phyloP scores from a whole-genome alignment of 2,329 filamentous ascomycete genomes.

The Bimuria novae-zelandiae region DNA sequence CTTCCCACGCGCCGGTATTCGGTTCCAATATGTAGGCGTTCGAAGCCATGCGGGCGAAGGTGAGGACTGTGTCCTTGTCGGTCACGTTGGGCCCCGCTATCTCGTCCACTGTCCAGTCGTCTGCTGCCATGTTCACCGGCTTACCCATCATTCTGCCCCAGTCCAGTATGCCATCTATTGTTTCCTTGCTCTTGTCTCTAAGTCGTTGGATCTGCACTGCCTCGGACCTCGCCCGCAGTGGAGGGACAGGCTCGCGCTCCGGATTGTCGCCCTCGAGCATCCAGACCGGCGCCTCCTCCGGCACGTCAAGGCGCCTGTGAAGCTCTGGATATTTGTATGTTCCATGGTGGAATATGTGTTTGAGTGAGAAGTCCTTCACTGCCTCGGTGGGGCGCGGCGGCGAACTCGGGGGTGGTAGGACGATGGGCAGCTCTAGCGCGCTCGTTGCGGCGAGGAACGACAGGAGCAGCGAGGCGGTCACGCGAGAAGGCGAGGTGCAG shows the following conservation, averaged over 20 bases:
- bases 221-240: constrained; percentile 62
- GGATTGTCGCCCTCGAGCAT: constrained; percentile 62
- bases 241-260: constrained; percentile 49
- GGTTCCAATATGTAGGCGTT: constrained; percentile 84
- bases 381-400: constrained; percentile 23
- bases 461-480: constrained; percentile 66
- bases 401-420: constrained; percentile 30
- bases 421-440: constrained; percentile 39
- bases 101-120: constrained; percentile 82
- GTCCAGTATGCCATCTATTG: constrained; percentile 78
- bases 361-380: constrained; percentile 56
- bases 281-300: constrained; percentile 64
- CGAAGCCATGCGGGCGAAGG: constrained; percentile 83
- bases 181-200: constrained; percentile 73
- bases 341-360: constrained; percentile 93
- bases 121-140: constrained; percentile 68
- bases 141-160: constrained; percentile 71
- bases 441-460: constrained; percentile 67
- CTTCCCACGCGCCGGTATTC: constrained; percentile 77
- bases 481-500: constrained; percentile 62
- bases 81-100: constrained; percentile 79
- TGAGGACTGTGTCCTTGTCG: constrained; percentile 82
- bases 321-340: constrained; percentile 76
- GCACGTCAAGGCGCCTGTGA: constrained; percentile 76
- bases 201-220: constrained; percentile 77